phyloP scores from a whole-genome alignment of 768 basidiomycete genomes.

The Xerocomellus chrysenteron region DNA sequence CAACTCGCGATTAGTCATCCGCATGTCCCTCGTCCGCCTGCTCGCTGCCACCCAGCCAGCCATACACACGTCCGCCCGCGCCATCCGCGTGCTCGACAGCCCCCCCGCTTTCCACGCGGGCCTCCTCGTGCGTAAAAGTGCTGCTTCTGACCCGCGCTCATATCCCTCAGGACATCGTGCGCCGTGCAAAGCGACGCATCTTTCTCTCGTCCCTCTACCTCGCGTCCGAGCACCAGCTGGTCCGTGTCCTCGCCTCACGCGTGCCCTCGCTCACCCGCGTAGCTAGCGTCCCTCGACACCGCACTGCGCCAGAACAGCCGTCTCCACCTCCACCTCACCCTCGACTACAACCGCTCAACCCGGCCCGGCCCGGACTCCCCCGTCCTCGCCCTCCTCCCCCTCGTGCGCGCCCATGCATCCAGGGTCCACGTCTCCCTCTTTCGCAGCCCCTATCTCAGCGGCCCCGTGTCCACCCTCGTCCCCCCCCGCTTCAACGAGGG shows the following conservation, averaged over 20 bases:
- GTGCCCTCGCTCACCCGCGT: background rate
- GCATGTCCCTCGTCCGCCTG: constrained; percentile 15
- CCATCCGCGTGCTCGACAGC: constrained; percentile 52
- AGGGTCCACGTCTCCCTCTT: constrained; percentile 81
- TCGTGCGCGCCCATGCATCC: constrained; percentile 68
- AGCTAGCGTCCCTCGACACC: constrained; percentile 69
- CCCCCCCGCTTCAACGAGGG: constrained; percentile 97
- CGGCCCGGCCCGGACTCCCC: constrained; percentile 72
- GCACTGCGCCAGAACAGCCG: constrained; percentile 58
- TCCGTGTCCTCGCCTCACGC: constrained; percentile 38
- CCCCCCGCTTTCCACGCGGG: constrained; percentile 58
- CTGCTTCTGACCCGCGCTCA: background rate
- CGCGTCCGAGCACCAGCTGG: constrained; percentile 76
- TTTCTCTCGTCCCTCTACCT: constrained; percentile 92
- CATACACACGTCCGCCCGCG: constrained; percentile 44
- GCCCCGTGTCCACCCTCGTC: constrained; percentile 70
- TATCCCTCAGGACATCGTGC: constrained; percentile 63
- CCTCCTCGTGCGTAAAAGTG: constrained; percentile 46
- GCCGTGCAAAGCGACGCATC: constrained; percentile 72
- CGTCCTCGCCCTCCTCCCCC: constrained; percentile 64
- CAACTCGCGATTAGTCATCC: constrained; percentile 20
- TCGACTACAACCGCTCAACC: constrained; percentile 81
- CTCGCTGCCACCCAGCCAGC: constrained; percentile 46
- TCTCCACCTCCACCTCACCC: constrained; percentile 67
- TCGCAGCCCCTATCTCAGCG: constrained; percentile 81